Evolutionary conservation across 371 early-diverging fungal species (phyloP).

Genomic region (Rhizopus delemar): DNA sequence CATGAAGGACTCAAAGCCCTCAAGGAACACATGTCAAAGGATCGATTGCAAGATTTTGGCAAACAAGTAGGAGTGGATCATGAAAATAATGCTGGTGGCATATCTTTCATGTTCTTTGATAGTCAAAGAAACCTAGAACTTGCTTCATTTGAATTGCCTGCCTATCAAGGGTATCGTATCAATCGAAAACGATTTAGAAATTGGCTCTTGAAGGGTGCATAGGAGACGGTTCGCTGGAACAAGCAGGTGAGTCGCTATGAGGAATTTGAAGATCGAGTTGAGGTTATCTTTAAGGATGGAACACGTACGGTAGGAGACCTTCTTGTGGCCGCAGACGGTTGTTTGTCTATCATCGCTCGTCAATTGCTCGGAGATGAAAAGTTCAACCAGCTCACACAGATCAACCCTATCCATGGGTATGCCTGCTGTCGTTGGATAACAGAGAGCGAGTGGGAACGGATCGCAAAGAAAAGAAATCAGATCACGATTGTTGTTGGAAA

Average conservation of each 20-base stretch:
- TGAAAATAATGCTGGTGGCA: background rate
- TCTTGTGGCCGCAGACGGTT: slow-evolving; percentile 21
- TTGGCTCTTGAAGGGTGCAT: slow-evolving; percentile 13
- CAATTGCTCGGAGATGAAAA: slow-evolving; percentile 17
- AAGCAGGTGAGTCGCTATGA: slow-evolving; percentile 12
- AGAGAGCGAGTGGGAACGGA: slow-evolving; percentile 5
- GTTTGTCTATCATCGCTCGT: slow-evolving; percentile 12
- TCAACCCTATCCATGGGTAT: slow-evolving; percentile 1
- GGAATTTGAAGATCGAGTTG: slow-evolving; percentile 13
- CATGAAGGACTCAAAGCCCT: slow-evolving; percentile 20
- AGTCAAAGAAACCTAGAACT: slow-evolving; percentile 7
- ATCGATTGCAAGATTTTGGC: too few species aligned
- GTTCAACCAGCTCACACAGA: background rate
- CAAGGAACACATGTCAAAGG: background rate
- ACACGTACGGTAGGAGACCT: slow-evolving; percentile 14
- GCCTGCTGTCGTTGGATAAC: slow-evolving; percentile 5
- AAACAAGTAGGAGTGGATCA: background rate
- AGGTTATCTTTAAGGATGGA: slow-evolving; percentile 32
- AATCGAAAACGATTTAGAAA: slow-evolving; percentile 14
- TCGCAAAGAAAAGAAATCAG: background rate
- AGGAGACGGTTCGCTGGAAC: slow-evolving; percentile 15
- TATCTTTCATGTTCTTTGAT: slow-evolving; percentile 3
- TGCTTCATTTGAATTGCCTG: background rate
- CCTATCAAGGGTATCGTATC: slow-evolving; percentile 13
- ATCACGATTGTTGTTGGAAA: background rate